These are phyloP conservation scores for Xylariaceae sp. DNA, from an alignment of 2,329 filamentous ascomycete species.

Conservation along the genomic window DNA sequence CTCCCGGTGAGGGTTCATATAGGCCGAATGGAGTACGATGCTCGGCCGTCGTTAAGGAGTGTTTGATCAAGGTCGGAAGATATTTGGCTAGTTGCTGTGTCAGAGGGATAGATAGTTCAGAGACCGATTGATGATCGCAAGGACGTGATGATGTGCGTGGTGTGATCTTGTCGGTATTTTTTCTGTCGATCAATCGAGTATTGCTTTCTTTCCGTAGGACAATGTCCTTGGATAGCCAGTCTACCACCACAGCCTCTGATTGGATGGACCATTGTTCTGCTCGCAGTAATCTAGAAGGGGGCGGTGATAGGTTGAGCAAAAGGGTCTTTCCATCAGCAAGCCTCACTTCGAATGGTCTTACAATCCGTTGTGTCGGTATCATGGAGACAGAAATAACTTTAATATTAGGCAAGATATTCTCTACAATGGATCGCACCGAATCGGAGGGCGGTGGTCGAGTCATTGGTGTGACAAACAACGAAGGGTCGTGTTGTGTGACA, in stretches of 20 bases:
- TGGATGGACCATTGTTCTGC: conserved; percentile 44
- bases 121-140: background rate
- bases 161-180: background rate
- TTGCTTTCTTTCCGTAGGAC: conserved; percentile 4
- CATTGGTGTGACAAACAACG: conserved; percentile 33
- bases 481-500: conserved; percentile 20
- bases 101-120: conserved; percentile 8
- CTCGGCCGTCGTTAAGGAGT: conserved; percentile 32
- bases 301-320: conserved; percentile 43
- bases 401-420: conserved; percentile 31
- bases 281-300: conserved; percentile 44
- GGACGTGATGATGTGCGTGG: background rate
- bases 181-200: background rate
- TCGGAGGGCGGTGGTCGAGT: conserved; percentile 31
- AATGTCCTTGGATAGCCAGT: conserved; percentile 39
- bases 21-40: conserved; percentile 43
- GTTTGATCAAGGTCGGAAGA: conserved; percentile 41
- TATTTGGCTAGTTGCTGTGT: conserved; percentile 29
- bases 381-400: conserved; percentile 34
- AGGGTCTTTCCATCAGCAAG: conserved; percentile 42
- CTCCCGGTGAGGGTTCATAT: conserved; percentile 37
- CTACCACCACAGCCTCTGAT: conserved; percentile 45
- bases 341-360: conserved; percentile 43
- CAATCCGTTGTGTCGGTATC: conserved; percentile 37
- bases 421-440: conserved; percentile 37